These are phyloP conservation scores for Stentor coeruleus DNA, from an alignment of 73 alveolate genomes.

Conservation along the genomic window DNA sequence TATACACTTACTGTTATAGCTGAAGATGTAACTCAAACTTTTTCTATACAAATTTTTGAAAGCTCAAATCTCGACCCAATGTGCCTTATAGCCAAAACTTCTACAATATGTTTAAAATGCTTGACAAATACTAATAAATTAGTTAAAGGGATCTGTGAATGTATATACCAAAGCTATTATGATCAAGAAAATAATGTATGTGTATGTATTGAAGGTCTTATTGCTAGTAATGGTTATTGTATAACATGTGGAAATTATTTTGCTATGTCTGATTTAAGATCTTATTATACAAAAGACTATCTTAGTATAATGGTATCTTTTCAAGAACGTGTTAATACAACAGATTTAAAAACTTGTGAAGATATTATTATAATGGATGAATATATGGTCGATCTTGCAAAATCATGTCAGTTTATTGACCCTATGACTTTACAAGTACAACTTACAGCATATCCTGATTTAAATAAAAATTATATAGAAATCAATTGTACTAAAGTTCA, in stretches of 20 bases:
- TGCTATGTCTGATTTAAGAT: neutral
- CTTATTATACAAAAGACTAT: neutral
- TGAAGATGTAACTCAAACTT: neutral
- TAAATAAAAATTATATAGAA: neutral
- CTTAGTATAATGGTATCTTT: neutral
- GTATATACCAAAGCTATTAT: neutral
- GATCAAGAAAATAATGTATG: neutral
- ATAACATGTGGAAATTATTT: conserved; percentile 11
- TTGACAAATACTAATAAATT: neutral
- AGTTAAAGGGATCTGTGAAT: neutral
- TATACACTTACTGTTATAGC: neutral
- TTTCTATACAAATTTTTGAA: neutral
- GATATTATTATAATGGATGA: neutral
- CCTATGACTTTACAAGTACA: neutral
- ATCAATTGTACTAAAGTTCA: neutral
- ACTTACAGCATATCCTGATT: neutral
- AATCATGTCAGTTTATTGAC: neutral
- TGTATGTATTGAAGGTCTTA: neutral
- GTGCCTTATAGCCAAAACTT: neutral
- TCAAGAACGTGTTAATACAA: neutral
- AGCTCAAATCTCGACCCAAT: neutral
- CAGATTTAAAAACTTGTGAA: neutral
- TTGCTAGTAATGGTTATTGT: neutral
- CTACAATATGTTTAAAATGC: neutral
- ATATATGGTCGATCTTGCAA: neutral